A percentile compares a stretch with the other conserved stretches of the same genome.
These are phyloP conservation scores for Euphorbia schlechtendalii DNA, from an alignment of 441 rosid species.

Conservation along the genomic window DNA sequence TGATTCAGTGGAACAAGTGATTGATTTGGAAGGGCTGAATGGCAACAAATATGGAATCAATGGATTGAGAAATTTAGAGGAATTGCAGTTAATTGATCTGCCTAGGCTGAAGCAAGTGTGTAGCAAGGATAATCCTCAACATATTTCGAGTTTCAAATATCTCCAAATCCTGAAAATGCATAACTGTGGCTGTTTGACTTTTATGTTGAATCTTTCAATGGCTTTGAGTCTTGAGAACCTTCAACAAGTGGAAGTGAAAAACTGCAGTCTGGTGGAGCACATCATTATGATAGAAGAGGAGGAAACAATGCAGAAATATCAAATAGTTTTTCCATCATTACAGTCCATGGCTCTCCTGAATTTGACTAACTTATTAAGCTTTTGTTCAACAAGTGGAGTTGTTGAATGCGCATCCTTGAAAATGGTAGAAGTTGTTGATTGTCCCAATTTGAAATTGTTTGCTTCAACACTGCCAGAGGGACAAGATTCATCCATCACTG, in stretches of 20 bases:
- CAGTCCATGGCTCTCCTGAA: not conserved
- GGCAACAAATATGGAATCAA: not conserved
- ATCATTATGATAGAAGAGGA: not conserved
- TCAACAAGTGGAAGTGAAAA: too few species aligned
- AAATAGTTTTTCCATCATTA: not conserved
- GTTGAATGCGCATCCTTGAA: not conserved
- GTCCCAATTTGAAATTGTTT: not conserved
- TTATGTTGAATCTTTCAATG: not conserved
- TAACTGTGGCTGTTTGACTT: not conserved
- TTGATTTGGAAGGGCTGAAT: not conserved
- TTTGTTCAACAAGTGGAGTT: not conserved
- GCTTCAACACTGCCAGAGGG: not conserved
- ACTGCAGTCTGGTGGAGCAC: not conserved
- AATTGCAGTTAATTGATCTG: constrained; percentile 11
- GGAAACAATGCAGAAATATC: not conserved
- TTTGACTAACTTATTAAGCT: not conserved
- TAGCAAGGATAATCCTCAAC: not conserved
- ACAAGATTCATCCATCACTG: not conserved
- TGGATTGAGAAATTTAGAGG: not conserved
- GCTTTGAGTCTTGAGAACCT: not conserved
- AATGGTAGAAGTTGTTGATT: too few species aligned
- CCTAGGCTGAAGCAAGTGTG: constrained; percentile 6
- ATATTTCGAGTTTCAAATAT: not conserved
- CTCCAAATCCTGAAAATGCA: not conserved
- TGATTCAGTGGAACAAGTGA: not conserved